A percentile compares a stretch with the other conserved stretches of the same genome.
phyloP scores from a whole-genome alignment of 2,329 filamentous ascomycete genomes.

The Penicillium sp. region DNA sequence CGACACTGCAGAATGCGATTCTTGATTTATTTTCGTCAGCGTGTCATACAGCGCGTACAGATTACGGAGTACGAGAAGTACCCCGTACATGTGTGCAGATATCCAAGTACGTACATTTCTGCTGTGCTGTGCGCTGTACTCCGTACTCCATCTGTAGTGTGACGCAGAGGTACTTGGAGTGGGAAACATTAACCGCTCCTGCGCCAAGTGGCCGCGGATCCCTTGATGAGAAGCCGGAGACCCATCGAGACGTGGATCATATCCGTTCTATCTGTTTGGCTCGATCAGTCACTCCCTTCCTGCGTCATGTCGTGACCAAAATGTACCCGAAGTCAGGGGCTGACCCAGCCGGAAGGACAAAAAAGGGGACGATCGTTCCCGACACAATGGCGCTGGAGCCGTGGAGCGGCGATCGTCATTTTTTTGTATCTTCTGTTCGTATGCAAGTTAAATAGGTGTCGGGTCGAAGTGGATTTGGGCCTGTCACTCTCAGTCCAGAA shows the following conservation, averaged over 20 bases:
- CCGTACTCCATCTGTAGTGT: not conserved
- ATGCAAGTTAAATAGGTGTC: constrained; percentile 8
- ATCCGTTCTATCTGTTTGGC: constrained; percentile 12
- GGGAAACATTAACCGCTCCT: constrained; percentile 16
- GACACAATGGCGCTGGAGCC: constrained; percentile 21
- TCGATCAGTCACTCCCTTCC: constrained; percentile 17
- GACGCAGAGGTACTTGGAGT: constrained; percentile 2
- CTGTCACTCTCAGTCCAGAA: constrained; percentile 5
- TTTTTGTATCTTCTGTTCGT: not conserved
- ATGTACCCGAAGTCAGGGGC: constrained; percentile 18
- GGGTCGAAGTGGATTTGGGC: constrained; percentile 8
- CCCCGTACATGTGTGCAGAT: too few species aligned
- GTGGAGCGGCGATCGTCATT: constrained; percentile 24
- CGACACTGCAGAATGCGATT: constrained; percentile 11
- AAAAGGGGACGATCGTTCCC: constrained; percentile 23
- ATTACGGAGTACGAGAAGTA: not conserved
- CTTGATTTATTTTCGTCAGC: not conserved
- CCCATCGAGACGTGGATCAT: constrained; percentile 11
- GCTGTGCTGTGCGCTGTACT: too few species aligned
- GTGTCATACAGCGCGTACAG: constrained; percentile 9
- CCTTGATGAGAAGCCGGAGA: constrained; percentile 12
- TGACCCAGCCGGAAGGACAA: constrained; percentile 17
- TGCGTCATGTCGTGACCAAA: constrained; percentile 10
- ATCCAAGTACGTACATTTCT: too few species aligned
- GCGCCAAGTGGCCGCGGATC: constrained; percentile 23